phyloP scores from a whole-genome alignment of 345 rosid genomes.

The Excoecaria agallocha region DNA sequence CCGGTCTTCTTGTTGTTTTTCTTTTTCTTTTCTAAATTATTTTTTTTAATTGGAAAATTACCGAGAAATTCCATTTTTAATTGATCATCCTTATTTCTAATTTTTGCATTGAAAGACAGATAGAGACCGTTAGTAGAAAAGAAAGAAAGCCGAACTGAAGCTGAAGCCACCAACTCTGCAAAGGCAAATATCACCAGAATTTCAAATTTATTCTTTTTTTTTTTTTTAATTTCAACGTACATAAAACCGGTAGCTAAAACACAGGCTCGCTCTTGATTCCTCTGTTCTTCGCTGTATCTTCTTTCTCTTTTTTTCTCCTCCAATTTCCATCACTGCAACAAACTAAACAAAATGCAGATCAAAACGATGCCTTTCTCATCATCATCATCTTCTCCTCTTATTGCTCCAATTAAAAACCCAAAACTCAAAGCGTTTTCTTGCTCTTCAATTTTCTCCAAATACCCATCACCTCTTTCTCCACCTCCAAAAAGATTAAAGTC shows the following conservation, averaged over 20 bases:
- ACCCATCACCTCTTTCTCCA: background rate
- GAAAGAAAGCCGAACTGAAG: background rate
- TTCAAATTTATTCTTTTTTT: background rate
- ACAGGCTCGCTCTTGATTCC: too few relatives aligned
- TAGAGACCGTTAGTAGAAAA: background rate
- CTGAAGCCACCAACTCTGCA: background rate
- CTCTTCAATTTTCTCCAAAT: conserved; percentile 25
- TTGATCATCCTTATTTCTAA: too few relatives aligned
- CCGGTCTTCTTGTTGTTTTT: too few relatives aligned
- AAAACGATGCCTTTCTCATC: conserved; percentile 29
- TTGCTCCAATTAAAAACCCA: conserved; percentile 16
- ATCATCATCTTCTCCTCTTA: conserved; percentile 17
- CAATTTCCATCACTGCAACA: background rate
- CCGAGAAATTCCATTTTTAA: too few relatives aligned
- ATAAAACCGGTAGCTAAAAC: background rate
- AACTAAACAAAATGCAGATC: conserved; percentile 33
- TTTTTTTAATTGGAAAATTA: too few relatives aligned
- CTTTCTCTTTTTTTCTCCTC: background rate
- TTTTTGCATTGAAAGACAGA: too few relatives aligned
- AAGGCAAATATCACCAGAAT: background rate
- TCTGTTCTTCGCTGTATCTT: too few relatives aligned
- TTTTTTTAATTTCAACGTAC: background rate
- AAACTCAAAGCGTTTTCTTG: conserved; percentile 22
- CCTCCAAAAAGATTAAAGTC: background rate
- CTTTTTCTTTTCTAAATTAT: too few relatives aligned